Conservation (phyloP, 768 basidiomycete genomes). For the Kwoniella botswanensis region DNA sequence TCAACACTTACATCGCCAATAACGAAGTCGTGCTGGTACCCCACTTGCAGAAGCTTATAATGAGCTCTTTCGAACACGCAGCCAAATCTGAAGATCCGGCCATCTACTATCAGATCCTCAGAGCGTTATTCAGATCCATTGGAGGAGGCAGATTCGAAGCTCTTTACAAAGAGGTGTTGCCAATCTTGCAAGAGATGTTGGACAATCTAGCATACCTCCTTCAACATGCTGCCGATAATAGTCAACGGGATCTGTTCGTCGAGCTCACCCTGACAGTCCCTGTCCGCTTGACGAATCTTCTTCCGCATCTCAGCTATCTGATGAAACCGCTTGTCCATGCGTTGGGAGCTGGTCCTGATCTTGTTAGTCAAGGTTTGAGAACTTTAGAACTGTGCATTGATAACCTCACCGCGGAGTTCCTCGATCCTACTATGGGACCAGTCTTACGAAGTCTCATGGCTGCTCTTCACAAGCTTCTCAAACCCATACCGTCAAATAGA, state of each 20-base stretch:
- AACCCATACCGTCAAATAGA: constrained; percentile 82
- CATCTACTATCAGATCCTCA: constrained; percentile 89
- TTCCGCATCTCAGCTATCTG: constrained; percentile 90
- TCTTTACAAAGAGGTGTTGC: constrained; percentile 93
- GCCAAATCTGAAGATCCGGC: constrained; percentile 87
- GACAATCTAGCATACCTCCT: constrained; percentile 92
- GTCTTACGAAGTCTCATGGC: constrained; percentile 93
- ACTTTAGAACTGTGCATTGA: constrained; percentile 99
- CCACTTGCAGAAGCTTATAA: constrained; percentile 88
- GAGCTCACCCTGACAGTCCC: constrained; percentile 97
- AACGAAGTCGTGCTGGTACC: constrained; percentile 95
- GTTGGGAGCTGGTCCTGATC: constrained; percentile 80
- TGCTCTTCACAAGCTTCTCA: constrained; percentile 86
- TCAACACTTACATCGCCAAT: constrained; percentile 69
- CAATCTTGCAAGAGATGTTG: constrained; percentile 94
- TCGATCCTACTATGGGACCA: constrained; percentile 91
- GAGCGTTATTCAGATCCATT: constrained; percentile 75
- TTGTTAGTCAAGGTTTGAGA: constrained; percentile 91
- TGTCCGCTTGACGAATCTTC: constrained; percentile 88
- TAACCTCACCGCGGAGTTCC: constrained; percentile 95
- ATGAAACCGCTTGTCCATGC: constrained; percentile 96
- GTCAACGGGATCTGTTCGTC: constrained; percentile 86
- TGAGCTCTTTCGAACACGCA: constrained; percentile 94
- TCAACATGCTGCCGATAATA: constrained; percentile 71
- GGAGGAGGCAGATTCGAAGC: constrained; percentile 92